phyloP scores from a whole-genome alignment of 2,329 filamentous ascomycete species.

The Corinectria fuckeliana region DNA sequence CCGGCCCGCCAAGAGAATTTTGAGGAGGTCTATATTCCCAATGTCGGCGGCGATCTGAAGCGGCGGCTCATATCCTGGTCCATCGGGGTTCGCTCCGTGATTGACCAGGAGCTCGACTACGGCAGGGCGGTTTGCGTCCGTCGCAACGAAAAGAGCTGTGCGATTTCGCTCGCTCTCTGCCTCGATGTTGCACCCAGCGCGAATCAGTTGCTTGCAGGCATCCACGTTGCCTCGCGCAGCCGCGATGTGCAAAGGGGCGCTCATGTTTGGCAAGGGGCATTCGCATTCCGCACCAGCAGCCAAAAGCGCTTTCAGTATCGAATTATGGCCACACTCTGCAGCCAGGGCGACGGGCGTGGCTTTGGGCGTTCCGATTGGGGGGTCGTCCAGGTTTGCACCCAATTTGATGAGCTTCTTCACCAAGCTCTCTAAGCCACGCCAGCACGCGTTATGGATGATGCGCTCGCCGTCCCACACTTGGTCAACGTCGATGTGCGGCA shows the following conservation, averaged over 20 bases:
- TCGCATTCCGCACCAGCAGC: slow-evolving; percentile 22
- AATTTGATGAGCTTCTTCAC: slow-evolving; percentile 24
- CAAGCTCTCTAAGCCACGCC: slow-evolving; percentile 18
- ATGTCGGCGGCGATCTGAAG: slow-evolving; percentile 24
- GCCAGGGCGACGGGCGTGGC: slow-evolving; percentile 26
- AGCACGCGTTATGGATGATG: slow-evolving; percentile 25
- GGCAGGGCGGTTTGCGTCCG: slow-evolving; percentile 4
- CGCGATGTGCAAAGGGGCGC: slow-evolving; percentile 20
- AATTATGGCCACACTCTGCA: slow-evolving; percentile 11
- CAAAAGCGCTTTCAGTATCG: slow-evolving; percentile 17
- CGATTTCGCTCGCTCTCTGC: slow-evolving; percentile 2
- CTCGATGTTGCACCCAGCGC: slow-evolving; percentile 22
- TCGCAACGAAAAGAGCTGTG: slow-evolving; percentile 22
- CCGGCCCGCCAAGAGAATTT: slow-evolving; percentile 14
- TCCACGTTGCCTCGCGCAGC: slow-evolving; percentile 13
- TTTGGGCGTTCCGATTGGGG: slow-evolving; percentile 17
- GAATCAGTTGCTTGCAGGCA: slow-evolving; percentile 17
- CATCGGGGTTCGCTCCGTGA: slow-evolving; percentile 21
- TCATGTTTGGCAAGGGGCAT: slow-evolving; percentile 9
- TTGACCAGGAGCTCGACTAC: slow-evolving; percentile 22
- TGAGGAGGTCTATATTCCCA: slow-evolving; percentile 16
- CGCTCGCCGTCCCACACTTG: slow-evolving; percentile 16
- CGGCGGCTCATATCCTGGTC: slow-evolving; percentile 16
- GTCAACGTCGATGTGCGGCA: slow-evolving; percentile 23
- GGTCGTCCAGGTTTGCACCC: slow-evolving; percentile 21